phyloP scores from a whole-genome alignment of 1,284 basidiomycete genomes.

The Hypsizygus ulmarius region DNA sequence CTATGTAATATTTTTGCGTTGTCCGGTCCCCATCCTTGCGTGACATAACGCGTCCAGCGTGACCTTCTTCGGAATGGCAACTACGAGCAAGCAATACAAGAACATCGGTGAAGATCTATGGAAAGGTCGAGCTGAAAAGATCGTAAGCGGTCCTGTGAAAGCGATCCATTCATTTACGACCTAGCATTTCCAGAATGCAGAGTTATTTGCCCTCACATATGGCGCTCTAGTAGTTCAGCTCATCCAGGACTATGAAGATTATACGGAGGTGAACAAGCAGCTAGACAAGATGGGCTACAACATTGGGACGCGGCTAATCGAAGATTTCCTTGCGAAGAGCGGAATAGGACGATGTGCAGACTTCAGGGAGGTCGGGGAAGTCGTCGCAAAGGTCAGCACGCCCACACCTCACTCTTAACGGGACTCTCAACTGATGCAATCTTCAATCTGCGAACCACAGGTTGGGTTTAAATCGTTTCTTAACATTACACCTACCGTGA shows the following conservation, averaged over 20 bases:
- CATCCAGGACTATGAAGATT: slow-evolving; percentile 99
- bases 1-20: slow-evolving; percentile 8
- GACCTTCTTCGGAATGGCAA: slow-evolving; percentile 46
- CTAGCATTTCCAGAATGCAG: slow-evolving; percentile 73
- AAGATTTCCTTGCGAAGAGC: slow-evolving; percentile 95
- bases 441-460: slow-evolving; percentile 38
- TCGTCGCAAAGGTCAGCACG: slow-evolving; percentile 76
- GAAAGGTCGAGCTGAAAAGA: slow-evolving; percentile 89
- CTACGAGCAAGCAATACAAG: slow-evolving; percentile 78
- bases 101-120: slow-evolving; percentile 86
- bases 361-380: slow-evolving; percentile 93
- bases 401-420: neutral
- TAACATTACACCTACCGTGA: slow-evolving; percentile 85
- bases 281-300: slow-evolving; percentile 96
- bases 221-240: slow-evolving; percentile 97
- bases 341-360: slow-evolving; percentile 83
- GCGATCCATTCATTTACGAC: slow-evolving; percentile 7
- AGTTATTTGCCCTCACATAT: slow-evolving; percentile 96
- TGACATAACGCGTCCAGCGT: slow-evolving; percentile 19
- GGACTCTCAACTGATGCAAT: slow-evolving; percentile 4
- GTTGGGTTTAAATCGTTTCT: slow-evolving; percentile 99
- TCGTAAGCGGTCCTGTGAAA: slow-evolving; percentile 50
- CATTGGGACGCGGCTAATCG: slow-evolving; percentile 94
- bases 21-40: neutral
- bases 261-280: slow-evolving; percentile 83